Evolutionary conservation across 495 filamentous ascomycete species (phyloP), one percentile per base, ranked within the genome.

Genomic region (Daldinia grandis): DNA sequence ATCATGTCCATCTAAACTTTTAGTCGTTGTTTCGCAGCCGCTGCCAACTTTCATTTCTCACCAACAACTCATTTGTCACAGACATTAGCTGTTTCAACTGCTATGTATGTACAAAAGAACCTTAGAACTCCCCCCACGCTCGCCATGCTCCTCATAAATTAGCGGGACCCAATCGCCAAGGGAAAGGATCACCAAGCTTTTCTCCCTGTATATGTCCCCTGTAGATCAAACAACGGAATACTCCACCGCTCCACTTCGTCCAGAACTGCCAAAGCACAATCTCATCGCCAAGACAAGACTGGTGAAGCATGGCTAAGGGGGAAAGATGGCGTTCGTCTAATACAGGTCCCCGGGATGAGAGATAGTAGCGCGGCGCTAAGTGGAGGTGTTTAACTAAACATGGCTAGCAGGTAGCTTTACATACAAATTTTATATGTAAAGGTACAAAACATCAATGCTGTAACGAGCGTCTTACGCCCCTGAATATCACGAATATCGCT

Each of bases 31-130:
- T 47, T 47, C 42, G 42, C 58, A 56, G 9, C 30, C 33, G 27
- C 17, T 21, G 53, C 58, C 64, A 60, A 31, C 56, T 35, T 59
- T 44, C 31, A 27, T 24, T 58, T 49, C 40, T 25, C 47, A 56
- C 57, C 47, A 54, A 31, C 19, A 5, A 27, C 35, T 30, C 19
- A 14, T 37, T n/a, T 25, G 40, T 60, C 17, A 30, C 42, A 72
- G 55, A 72, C 69, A 35, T 61, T 64, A 60, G 49, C 40, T 38
- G 69, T 72, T 72, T 72, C 69, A 72, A 61, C 60, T 4, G 0
- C 37, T 56, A n/a, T n/a, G n/a, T n/a, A n/a, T n/a, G n/a, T n/a
- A 37, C 31, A 62, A 68, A 59, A 5, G 44, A 67, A 68, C 49
- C 28, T 60, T 64, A 28, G n/a, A 59, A 37, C n/a, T 38, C 19